Evolutionary conservation across 169 alveolate genomes (phyloP).

Genomic region (Plasmodium yoelii): DNA sequence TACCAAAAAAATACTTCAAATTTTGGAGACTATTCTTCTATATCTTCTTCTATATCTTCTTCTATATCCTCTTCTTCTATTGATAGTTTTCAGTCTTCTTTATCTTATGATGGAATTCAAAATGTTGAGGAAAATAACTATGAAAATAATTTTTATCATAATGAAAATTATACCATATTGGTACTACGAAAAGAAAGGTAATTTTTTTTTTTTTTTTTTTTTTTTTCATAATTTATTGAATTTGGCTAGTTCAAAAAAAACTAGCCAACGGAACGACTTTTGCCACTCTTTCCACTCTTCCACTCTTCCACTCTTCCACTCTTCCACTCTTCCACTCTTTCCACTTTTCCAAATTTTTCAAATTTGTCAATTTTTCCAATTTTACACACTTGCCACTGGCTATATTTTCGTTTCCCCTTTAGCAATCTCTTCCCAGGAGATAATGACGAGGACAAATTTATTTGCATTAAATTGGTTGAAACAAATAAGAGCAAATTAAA

Average conservation of each 20-base stretch:
- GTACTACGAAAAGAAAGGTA: slow-evolving; percentile 29
- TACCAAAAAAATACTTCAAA: too few species aligned
- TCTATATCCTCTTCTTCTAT: slow-evolving; percentile 23
- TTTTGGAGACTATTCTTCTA: slow-evolving; percentile 10
- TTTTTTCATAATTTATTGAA: neutral
- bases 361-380: too few species aligned
- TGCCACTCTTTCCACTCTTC: neutral
- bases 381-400: too few species aligned
- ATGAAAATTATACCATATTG: slow-evolving; percentile 28
- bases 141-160: neutral
- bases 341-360: too few species aligned
- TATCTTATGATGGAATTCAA: slow-evolving; percentile 12
- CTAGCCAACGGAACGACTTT: neutral
- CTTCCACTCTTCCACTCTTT: too few species aligned
- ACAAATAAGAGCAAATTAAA: neutral
- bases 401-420: neutral
- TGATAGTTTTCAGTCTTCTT: neutral
- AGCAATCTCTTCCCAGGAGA: slow-evolving; percentile 22
- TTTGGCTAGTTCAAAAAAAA: neutral
- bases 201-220: slow-evolving; percentile 18
- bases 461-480: slow-evolving; percentile 57
- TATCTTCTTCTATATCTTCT: slow-evolving; percentile 8
- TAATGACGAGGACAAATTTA: slow-evolving; percentile 36
- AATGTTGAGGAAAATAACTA: neutral
- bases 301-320: too few species aligned